phyloP scores from a whole-genome alignment of 805 yeast genomes.

The Torulaspora delbrueckii region DNA sequence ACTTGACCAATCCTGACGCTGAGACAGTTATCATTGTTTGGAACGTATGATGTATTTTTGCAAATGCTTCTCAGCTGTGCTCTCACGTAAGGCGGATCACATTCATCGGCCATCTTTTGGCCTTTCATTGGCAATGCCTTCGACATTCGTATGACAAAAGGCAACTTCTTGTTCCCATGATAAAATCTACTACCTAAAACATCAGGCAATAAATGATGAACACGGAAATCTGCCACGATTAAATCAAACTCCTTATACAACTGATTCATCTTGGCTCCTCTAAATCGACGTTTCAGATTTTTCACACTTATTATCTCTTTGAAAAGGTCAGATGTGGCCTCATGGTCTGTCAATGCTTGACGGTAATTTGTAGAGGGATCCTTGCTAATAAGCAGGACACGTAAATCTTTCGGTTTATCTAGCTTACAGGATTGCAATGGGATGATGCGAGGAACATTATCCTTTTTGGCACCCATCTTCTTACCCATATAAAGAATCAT shows the following conservation, averaged over 20 bases:
- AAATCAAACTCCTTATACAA: slow-evolving; percentile 59
- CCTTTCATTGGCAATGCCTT: slow-evolving; percentile 31
- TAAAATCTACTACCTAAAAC: slow-evolving; percentile 59
- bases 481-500: slow-evolving; percentile 46
- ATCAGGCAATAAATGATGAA: slow-evolving; percentile 54
- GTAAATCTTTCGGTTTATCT: slow-evolving; percentile 44
- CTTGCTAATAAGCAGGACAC: slow-evolving; percentile 61
- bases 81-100: slow-evolving; percentile 61
- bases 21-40: slow-evolving; percentile 57
- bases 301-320: slow-evolving; percentile 56
- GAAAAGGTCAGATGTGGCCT: slow-evolving; percentile 58
- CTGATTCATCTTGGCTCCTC: slow-evolving; percentile 43
- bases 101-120: slow-evolving; percentile 50
- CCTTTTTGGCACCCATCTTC: slow-evolving; percentile 43
- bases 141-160: slow-evolving; percentile 60
- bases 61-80: slow-evolving; percentile 62
- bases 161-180: slow-evolving; percentile 59
- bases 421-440: slow-evolving; percentile 50
- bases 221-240: slow-evolving; percentile 63
- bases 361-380: slow-evolving; percentile 63
- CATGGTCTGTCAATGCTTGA: slow-evolving; percentile 43
- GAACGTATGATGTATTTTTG: slow-evolving; percentile 57
- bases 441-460: slow-evolving; percentile 52
- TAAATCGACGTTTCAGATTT: slow-evolving; percentile 46
- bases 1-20: slow-evolving; percentile 53